Percentiles rank a stretch among this genome's conserved stretches.
Conservation (phyloP, 352 stramenopile species). For the Globisporangium rhizosaccharum region DNA sequence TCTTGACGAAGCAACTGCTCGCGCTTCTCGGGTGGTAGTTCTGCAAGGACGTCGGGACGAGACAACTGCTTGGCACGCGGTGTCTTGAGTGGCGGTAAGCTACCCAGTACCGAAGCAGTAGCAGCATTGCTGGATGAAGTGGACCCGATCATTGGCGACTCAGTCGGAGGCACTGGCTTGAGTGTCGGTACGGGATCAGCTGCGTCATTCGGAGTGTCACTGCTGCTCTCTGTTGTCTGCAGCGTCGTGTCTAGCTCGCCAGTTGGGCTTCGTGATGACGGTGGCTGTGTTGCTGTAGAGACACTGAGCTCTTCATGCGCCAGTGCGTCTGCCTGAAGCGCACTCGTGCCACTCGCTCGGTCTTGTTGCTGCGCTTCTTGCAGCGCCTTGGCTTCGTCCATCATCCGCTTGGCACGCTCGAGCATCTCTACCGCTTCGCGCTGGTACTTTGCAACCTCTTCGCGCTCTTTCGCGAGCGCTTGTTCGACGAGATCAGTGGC, state of each 20-base stretch:
- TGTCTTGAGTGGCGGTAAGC: constrained; percentile 12
- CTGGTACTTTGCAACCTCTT: constrained; percentile 63
- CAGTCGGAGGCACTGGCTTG: not conserved
- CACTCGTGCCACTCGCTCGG: not conserved
- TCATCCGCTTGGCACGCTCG: constrained; percentile 58
- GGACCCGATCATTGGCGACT: not conserved
- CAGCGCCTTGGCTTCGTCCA: constrained; percentile 61
- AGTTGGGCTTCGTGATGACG: no score
- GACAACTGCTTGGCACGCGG: constrained; percentile 7
- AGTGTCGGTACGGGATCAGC: no score
- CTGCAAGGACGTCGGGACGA: constrained; percentile 12
- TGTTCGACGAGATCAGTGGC: constrained; percentile 2
- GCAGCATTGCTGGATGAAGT: not conserved
- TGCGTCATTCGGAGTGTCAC: no score
- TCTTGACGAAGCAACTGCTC: constrained; percentile 1
- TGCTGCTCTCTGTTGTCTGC: no score
- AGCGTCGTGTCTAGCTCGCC: no score
- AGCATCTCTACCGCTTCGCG: constrained; percentile 68
- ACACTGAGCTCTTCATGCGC: no score
- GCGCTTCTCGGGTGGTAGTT: constrained; percentile 3
- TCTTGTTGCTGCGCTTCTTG: constrained; percentile 22
- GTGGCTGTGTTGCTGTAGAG: no score
- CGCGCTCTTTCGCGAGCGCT: constrained; percentile 38
- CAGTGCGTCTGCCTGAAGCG: not conserved
- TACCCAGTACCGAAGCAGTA: not conserved